Base-by-base conservation (phyloP, 176 grass and related monocot species). In the Carex parvula region DNA sequence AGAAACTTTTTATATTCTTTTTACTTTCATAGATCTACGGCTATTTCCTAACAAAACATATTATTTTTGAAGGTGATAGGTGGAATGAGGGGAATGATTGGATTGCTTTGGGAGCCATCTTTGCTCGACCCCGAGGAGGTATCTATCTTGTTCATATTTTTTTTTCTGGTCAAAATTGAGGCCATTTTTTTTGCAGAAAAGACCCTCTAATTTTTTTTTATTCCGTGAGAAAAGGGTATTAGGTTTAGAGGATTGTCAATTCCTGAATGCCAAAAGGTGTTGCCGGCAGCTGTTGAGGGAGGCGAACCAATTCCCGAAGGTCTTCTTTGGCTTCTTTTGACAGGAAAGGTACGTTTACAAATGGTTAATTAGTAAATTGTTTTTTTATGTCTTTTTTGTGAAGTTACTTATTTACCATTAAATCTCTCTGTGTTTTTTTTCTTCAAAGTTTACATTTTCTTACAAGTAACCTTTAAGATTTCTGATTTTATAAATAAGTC, bases 71-170 rank as follows among this genome's bases (percentile, higher is more conserved):
- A 95, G 96, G 96, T 99, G 76, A 94, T 99, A 89, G 93, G 96
- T 90, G 96, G 96, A 86, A 99, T 99, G 96, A 95, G 96, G 86
- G 93, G 96, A 89, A 95, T 95, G 96, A 92, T 20, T 86, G 96
- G 96, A 59, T 87, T 99, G 84, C 91, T 99, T n/a, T 99, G 96
- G 93, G 93, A 99, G 87, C 90, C 96, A 82, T 99, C 96, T 35
- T 86, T 99, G 80, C 96, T 99, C 88, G 96, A 99, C 75, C 86
- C 96, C 14, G 96, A 99, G n/a, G 96, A 99, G 96, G 96, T 99
- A 86, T 80, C 58, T 62, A 86, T 82, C 53, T 57, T 87, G 85
- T 56, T 69, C 1, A 63, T 1, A 10, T 42, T 76, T 83, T 66
- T 81, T 70, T 71, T 46, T 11, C 50, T 60, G 41, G 30, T 87